Conservation (phyloP, 164 flowering plant genomes). For the Protea cynaroides region DNA sequence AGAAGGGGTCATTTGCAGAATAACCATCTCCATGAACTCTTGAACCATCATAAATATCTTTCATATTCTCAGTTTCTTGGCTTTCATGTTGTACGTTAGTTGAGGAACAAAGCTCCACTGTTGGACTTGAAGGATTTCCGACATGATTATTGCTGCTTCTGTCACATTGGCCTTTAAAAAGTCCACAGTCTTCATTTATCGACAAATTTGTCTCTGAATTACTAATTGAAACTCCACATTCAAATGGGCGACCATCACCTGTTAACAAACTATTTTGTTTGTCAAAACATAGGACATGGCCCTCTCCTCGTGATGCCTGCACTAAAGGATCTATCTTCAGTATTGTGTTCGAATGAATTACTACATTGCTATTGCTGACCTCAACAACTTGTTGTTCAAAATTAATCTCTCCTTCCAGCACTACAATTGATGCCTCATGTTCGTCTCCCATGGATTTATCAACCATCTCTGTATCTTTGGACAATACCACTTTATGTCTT, state of each 20-base stretch:
- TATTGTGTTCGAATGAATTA: conserved; percentile 6
- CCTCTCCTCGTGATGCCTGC: conserved; percentile 5
- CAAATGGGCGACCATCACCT: conserved; percentile 6
- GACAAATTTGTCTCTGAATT: conserved; percentile 12
- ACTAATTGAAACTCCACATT: conserved; percentile 9
- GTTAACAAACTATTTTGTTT: conserved; percentile 6
- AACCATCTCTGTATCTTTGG: conserved; percentile 10
- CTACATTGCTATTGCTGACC: conserved; percentile 3
- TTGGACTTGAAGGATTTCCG: conserved; percentile 12
- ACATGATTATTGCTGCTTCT: conserved; percentile 6
- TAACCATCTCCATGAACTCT: conserved; percentile 8
- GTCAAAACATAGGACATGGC: conserved; percentile 2
- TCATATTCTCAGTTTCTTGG: conserved; percentile 10
- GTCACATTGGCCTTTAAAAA: conserved; percentile 10
- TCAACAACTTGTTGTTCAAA: conserved; percentile 16
- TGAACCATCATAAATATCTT: conserved; percentile 13
- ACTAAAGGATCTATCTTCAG: conserved; percentile 9
- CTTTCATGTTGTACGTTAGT: conserved; percentile 17
- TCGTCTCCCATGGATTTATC: conserved; percentile 14
- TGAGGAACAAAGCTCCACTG: conserved; percentile 16
- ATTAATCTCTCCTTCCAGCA: conserved; percentile 9
- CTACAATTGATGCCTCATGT: conserved; percentile 9
- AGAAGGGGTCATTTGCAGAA: conserved; percentile 6
- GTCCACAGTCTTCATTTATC: conserved; percentile 13
- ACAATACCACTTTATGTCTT: conserved; percentile 10